Evolutionary conservation across 441 rosid species (phyloP).

Genomic region (Biscutella auriculata): DNA sequence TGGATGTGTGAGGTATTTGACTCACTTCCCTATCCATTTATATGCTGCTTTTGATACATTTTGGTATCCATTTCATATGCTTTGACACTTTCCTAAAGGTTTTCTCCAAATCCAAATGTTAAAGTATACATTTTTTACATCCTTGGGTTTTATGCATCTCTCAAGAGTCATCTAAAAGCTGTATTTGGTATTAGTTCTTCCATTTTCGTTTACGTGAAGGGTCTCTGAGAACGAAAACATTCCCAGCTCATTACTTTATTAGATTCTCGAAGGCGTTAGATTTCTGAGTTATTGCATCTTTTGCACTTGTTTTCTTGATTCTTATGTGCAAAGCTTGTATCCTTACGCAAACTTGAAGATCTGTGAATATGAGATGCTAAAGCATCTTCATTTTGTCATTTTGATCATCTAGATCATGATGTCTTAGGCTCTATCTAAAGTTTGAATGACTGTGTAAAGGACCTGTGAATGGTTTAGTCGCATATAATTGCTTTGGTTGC

Average conservation of each 20-base stretch:
- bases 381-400: not conserved
- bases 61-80: not conserved
- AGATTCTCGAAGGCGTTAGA: not conserved
- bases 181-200: not conserved
- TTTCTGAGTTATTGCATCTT: not conserved
- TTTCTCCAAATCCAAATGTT: too few relatives aligned
- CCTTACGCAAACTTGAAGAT: not conserved
- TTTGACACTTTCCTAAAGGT: not conserved
- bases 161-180: not conserved
- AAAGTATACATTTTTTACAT: not conserved
- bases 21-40: too few relatives aligned
- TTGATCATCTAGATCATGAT: not conserved
- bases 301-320: not conserved
- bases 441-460: not conserved
- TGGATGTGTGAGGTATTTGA: slow-evolving; percentile 64
- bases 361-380: not conserved
- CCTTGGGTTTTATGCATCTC: not conserved
- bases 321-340: not conserved
- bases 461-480: not conserved
- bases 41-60: too few relatives aligned
- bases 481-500: not conserved
- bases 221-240: not conserved
- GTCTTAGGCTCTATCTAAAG: not conserved
- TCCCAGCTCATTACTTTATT: not conserved
- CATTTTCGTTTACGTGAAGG: not conserved